A percentile compares a stretch with the other conserved stretches of the same genome.
These are phyloP conservation scores for Aspergillus oerlinghausenensis DNA, from an alignment of 2,329 filamentous ascomycete species.

Conservation along the genomic window DNA sequence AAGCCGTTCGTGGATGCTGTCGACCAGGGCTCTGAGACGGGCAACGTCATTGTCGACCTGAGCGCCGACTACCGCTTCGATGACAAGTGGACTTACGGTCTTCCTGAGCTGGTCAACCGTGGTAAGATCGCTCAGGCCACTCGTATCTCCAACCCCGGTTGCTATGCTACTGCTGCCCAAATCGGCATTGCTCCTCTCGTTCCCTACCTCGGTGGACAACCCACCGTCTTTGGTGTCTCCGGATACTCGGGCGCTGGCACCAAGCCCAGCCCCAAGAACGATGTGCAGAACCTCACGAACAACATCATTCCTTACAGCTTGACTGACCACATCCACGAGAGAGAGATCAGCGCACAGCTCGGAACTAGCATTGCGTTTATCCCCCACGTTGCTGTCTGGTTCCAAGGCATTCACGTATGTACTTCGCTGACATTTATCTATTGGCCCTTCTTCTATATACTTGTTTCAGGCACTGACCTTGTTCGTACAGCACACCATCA, in stretches of 20 bases:
- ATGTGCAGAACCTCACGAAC: conserved; percentile 73
- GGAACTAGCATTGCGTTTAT: conserved; percentile 74
- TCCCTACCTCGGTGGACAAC: conserved; percentile 70
- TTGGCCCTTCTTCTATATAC: neutral
- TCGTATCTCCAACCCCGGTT: conserved; percentile 88
- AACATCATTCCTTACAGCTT: conserved; percentile 89
- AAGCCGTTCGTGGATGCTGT: conserved; percentile 90
- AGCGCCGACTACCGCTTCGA: conserved; percentile 97
- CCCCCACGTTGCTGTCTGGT: conserved; percentile 94
- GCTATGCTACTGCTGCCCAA: conserved; percentile 91
- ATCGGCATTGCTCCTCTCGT: conserved; percentile 81
- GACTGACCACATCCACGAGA: conserved; percentile 93
- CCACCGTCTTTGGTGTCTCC: conserved; percentile 83
- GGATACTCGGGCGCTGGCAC: conserved; percentile 95
- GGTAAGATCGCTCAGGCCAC: conserved; percentile 71
- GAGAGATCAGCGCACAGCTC: conserved; percentile 77
- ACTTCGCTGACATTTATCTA: neutral
- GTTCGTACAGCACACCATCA: conserved; percentile 67
- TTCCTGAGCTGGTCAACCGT: conserved; percentile 78
- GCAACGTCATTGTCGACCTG: conserved; percentile 81
- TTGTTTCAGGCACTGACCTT: conserved; percentile 14
- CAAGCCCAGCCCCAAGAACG: conserved; percentile 91
- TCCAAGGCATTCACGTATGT: conserved; percentile 77
- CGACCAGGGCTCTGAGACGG: conserved; percentile 61
- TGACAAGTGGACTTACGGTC: conserved; percentile 77